These are phyloP conservation scores for Scutellaria minor DNA, from an alignment of 257 asterid species.

Conservation along the genomic window DNA sequence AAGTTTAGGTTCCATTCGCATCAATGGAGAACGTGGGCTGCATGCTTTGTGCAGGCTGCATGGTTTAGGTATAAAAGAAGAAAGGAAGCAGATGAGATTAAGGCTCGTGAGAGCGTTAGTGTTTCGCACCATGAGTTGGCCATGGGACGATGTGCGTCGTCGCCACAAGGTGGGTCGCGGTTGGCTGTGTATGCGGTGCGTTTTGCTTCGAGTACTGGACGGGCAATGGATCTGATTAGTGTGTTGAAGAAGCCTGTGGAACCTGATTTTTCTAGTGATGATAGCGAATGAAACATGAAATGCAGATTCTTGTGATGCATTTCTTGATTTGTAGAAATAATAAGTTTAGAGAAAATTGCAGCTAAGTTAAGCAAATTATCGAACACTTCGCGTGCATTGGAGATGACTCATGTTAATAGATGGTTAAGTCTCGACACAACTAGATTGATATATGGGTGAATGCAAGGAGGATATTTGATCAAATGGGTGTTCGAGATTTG, in stretches of 20 bases:
- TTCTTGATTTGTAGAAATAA: too few species aligned
- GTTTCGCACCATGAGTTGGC: slow-evolving; percentile 10
- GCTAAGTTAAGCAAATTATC: slow-evolving; percentile 19
- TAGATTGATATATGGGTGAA: not conserved
- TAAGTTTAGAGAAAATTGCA: not conserved
- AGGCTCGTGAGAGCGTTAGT: slow-evolving; percentile 36
- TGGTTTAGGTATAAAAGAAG: slow-evolving; percentile 61
- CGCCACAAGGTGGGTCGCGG: slow-evolving; percentile 48
- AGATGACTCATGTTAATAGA: slow-evolving; percentile 11
- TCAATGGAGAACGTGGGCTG: slow-evolving; percentile 87
- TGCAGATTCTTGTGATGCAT: not conserved
- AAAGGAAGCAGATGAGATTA: slow-evolving; percentile 43
- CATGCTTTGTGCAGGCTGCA: slow-evolving; percentile 72
- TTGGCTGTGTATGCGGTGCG: slow-evolving; percentile 46
- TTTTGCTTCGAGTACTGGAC: slow-evolving; percentile 44
- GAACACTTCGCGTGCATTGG: not conserved
- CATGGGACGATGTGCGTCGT: slow-evolving; percentile 40
- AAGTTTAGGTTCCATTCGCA: slow-evolving; percentile 70
- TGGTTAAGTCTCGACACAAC: not conserved
- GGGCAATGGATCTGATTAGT: slow-evolving; percentile 38
- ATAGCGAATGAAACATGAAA: slow-evolving; percentile 33
- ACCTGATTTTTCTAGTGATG: slow-evolving; percentile 59
- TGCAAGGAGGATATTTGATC: slow-evolving; percentile 48
- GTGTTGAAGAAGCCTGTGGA: slow-evolving; percentile 62
- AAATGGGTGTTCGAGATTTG: slow-evolving; percentile 47